Percentiles rank a stretch among this genome's conserved stretches.
These are phyloP conservation scores for Blastobotrys petasosporus DNA, from an alignment of 1,139 yeast genomes.

Conservation along the genomic window DNA sequence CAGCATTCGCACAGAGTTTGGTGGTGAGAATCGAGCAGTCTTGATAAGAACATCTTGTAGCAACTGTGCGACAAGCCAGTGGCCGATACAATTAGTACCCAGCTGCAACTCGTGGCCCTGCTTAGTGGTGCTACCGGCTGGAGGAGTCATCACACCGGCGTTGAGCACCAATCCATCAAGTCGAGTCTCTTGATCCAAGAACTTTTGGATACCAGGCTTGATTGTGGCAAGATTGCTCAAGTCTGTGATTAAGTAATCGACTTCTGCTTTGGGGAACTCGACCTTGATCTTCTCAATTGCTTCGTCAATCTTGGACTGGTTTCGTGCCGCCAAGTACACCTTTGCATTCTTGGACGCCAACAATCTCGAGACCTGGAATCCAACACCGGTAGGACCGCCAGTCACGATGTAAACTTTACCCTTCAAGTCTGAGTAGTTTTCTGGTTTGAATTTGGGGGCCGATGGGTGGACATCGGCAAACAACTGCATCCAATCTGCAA, in stretches of 20 bases:
- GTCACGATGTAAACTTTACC: conserved; percentile 34
- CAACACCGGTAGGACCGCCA: conserved; percentile 31
- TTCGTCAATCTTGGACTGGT: conserved; percentile 32
- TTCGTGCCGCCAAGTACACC: conserved; percentile 40
- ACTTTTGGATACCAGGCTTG: conserved; percentile 38
- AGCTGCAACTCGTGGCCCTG: conserved; percentile 47
- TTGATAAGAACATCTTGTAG: conserved; percentile 41
- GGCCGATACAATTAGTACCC: conserved; percentile 49
- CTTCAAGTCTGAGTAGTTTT: conserved; percentile 40
- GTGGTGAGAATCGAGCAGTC: conserved; percentile 26
- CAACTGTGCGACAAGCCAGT: conserved; percentile 43
- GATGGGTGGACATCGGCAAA: conserved; percentile 7
- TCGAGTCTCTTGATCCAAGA: conserved; percentile 26
- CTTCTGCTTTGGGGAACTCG: conserved; percentile 23
- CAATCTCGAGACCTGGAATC: conserved; percentile 21
- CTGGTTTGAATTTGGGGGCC: conserved; percentile 31
- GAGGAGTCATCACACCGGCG: conserved; percentile 3
- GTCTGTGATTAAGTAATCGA: conserved; percentile 35
- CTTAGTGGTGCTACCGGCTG: conserved; percentile 24
- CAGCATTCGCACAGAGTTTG: conserved; percentile 34
- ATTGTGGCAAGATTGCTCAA: conserved; percentile 42
- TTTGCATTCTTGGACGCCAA: conserved; percentile 24
- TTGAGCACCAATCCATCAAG: conserved; percentile 29
- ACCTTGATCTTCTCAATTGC: conserved; percentile 34
- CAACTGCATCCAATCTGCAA: neutral